Evolutionary conservation across 202 grass and related monocot genomes (phyloP).

Genomic region (Alloteropsis angusta): DNA sequence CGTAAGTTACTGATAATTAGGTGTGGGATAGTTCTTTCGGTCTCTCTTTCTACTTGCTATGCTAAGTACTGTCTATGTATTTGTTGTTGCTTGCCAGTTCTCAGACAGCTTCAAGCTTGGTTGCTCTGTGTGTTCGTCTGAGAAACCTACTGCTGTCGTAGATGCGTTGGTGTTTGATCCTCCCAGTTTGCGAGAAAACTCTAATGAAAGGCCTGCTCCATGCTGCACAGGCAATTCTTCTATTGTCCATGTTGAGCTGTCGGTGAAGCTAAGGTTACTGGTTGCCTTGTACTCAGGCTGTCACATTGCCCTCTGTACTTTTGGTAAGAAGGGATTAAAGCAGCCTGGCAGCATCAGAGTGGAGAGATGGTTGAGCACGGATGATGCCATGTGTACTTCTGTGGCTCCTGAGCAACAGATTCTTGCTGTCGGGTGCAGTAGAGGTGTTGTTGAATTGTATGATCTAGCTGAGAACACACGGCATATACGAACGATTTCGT

Average conservation of each 20-base stretch:
- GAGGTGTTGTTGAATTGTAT: constrained; percentile 91
- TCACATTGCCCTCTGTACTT: constrained; percentile 74
- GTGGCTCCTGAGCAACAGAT: constrained; percentile 88
- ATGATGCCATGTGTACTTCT: constrained; percentile 73
- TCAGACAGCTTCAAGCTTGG: constrained; percentile 64
- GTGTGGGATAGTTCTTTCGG: background rate
- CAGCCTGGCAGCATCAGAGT: constrained; percentile 51
- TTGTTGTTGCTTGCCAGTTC: constrained; percentile 56
- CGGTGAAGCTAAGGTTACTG: constrained; percentile 63
- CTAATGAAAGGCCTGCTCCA: constrained; percentile 37
- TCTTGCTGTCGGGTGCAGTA: constrained; percentile 85
- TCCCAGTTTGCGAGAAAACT: constrained; percentile 36
- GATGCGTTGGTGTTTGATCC: constrained; percentile 50
- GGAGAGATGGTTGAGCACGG: constrained; percentile 69
- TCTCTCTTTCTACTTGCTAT: constrained; percentile 12
- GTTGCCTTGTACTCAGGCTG: constrained; percentile 74
- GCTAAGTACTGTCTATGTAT: constrained; percentile 25
- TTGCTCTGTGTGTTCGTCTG: constrained; percentile 46
- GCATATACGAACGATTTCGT: constrained; percentile 80
- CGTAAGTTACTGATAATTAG: constrained; percentile 31
- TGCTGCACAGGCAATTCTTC: constrained; percentile 62
- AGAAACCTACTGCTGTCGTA: constrained; percentile 30
- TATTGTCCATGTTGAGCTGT: constrained; percentile 74
- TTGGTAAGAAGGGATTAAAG: constrained; percentile 84
- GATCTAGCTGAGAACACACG: constrained; percentile 68